Evolutionary conservation across 352 stramenopile genomes (phyloP).

Genomic region (Aphanomyces invadans): DNA sequence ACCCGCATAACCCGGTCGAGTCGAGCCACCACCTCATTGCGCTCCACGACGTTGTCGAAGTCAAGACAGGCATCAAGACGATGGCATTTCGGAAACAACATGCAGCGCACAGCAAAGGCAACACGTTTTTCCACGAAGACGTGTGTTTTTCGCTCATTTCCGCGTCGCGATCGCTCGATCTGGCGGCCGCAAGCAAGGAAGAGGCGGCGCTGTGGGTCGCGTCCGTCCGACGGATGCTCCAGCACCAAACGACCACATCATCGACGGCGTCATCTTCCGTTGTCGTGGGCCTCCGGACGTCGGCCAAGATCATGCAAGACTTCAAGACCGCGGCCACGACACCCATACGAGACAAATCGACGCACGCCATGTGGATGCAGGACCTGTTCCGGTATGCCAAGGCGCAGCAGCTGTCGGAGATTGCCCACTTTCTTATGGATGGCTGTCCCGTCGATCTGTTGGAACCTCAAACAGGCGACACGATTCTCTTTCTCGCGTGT

Average conservation of each 20-base stretch:
- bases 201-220: slow-evolving; percentile 56
- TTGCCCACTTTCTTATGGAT: slow-evolving; percentile 43
- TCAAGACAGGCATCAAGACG: slow-evolving; percentile 30
- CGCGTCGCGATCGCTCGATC: slow-evolving; percentile 50
- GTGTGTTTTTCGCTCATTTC: slow-evolving; percentile 66
- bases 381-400: slow-evolving; percentile 54
- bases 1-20: slow-evolving; percentile 40
- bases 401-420: slow-evolving; percentile 34
- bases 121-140: slow-evolving; percentile 25
- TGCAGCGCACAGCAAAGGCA: slow-evolving; percentile 3
- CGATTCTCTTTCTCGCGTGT: slow-evolving; percentile 71
- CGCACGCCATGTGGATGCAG: slow-evolving; percentile 42
- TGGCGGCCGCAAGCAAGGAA: slow-evolving; percentile 73
- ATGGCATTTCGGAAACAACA: slow-evolving; percentile 49
- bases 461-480: slow-evolving; percentile 63
- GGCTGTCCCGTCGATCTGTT: slow-evolving; percentile 74
- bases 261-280: not conserved
- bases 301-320: slow-evolving; percentile 35
- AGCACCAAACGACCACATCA: slow-evolving; percentile 4
- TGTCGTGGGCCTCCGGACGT: not conserved
- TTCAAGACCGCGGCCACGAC: slow-evolving; percentile 34
- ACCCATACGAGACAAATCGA: not conserved
- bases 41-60: slow-evolving; percentile 21
- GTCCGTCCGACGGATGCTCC: slow-evolving; percentile 29
- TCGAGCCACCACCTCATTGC: slow-evolving; percentile 23